Conservation (phyloP, 148 eudicot species). For the Arctostaphylos glauca region DNA sequence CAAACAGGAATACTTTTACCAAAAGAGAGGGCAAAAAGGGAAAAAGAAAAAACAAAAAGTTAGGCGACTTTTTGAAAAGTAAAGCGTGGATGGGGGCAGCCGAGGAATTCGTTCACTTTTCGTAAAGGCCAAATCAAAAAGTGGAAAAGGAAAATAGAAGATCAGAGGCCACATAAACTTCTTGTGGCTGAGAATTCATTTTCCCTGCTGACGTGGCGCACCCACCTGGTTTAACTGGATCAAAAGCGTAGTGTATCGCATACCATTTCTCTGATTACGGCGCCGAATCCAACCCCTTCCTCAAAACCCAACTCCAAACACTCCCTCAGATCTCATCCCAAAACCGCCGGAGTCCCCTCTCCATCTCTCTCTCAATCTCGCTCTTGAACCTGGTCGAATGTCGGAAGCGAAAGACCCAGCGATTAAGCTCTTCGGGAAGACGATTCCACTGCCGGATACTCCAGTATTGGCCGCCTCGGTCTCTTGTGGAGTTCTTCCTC, state of each 20-base stretch:
- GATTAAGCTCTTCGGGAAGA: constrained; percentile 57
- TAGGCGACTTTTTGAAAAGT: constrained; percentile 5
- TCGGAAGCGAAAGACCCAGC: constrained; percentile 50
- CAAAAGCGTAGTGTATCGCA: neutral
- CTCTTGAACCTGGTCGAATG: constrained; percentile 14
- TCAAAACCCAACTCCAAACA: neutral
- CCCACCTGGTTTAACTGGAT: constrained; percentile 20
- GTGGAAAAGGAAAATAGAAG: constrained; percentile 14
- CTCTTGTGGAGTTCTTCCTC: neutral
- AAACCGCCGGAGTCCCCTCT: constrained; percentile 9
- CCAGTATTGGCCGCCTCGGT: neutral
- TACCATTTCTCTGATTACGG: neutral
- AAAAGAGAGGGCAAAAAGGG: neutral
- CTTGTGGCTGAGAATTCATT: constrained; percentile 43
- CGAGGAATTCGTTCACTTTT: neutral
- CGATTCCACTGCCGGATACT: constrained; percentile 38
- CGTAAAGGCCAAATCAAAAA: neutral
- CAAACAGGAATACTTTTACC: neutral
- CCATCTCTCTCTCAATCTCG: neutral
- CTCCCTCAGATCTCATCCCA: constrained; percentile 9
- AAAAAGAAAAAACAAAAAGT: neutral
- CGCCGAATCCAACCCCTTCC: neutral
- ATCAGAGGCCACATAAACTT: constrained; percentile 36
- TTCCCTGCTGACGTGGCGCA: constrained; percentile 36
- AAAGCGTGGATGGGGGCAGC: neutral